Evolutionary conservation across 306 rosid genomes (phyloP).

Genomic region (Dryas octopetala): DNA sequence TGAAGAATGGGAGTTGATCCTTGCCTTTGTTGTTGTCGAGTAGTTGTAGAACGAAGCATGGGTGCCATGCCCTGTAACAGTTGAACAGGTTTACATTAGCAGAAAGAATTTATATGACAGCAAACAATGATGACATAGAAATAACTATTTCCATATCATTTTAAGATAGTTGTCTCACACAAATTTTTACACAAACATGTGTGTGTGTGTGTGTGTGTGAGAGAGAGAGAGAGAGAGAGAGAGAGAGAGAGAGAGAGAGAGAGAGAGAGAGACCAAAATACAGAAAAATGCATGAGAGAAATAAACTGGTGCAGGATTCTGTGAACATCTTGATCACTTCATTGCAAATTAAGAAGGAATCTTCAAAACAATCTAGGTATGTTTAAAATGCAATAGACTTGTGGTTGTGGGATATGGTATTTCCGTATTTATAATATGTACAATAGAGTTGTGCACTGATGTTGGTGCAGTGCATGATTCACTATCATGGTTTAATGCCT

Average conservation of each 20-base stretch:
- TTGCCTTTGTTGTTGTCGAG: slow-evolving; percentile 64
- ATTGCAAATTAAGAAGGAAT: neutral
- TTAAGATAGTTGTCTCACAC: too few species aligned
- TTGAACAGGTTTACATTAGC: neutral
- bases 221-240: too few species aligned
- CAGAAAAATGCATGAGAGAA: slow-evolving; percentile 39
- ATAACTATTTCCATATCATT: neutral
- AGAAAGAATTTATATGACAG: neutral
- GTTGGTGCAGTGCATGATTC: too few species aligned
- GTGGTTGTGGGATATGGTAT: too few species aligned
- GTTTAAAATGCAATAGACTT: too few species aligned
- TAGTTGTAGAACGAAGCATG: slow-evolving; percentile 53
- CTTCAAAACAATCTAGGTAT: too few species aligned
- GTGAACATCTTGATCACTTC: slow-evolving; percentile 35
- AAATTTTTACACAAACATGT: neutral
- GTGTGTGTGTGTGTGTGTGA: neutral
- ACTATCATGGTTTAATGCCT: too few species aligned
- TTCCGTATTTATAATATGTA: too few species aligned
- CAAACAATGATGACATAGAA: neutral
- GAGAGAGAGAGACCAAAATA: slow-evolving; percentile 47
- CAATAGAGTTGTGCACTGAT: too few species aligned
- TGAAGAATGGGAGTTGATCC: neutral
- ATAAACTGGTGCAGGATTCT: slow-evolving; percentile 21
- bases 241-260: slow-evolving; percentile 21
- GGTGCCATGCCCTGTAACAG: slow-evolving; percentile 48